Evolutionary conservation across 495 filamentous ascomycete genomes (phyloP).

Genomic region (Aspergillus hancockii): DNA sequence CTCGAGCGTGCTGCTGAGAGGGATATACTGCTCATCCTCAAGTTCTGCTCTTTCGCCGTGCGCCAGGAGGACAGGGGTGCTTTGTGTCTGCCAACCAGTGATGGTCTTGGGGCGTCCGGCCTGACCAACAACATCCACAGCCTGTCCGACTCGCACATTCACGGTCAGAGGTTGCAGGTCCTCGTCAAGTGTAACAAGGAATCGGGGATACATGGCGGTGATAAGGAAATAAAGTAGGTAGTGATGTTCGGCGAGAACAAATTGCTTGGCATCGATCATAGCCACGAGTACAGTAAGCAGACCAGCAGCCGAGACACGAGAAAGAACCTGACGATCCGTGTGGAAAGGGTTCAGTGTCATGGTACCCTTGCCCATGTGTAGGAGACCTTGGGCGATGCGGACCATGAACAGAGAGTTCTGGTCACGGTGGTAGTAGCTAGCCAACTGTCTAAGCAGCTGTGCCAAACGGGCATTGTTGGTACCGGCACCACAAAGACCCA

Average conservation of each 20-base stretch:
- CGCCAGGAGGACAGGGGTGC: constrained; percentile 88
- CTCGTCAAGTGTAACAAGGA: constrained; percentile 95
- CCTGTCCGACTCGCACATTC: constrained; percentile 95
- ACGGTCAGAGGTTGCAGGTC: constrained; percentile 90
- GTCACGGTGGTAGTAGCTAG: constrained; percentile 96
- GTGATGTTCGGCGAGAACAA: constrained; percentile 85
- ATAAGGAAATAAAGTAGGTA: constrained; percentile 97
- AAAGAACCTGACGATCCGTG: constrained; percentile 94
- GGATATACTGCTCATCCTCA: constrained; percentile 96
- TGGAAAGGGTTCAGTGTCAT: constrained; percentile 96
- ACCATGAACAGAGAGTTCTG: constrained; percentile 98
- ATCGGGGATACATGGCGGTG: constrained; percentile 95
- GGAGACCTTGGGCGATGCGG: constrained; percentile 91
- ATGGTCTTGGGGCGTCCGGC: constrained; percentile 98
- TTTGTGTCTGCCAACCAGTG: constrained; percentile 99
- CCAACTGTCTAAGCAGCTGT: constrained; percentile 89
- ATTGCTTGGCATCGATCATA: constrained; percentile 92
- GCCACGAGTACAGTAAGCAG: constrained; percentile 86
- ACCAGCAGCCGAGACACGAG: constrained; percentile 85
- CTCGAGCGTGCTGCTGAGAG: constrained; percentile 85
- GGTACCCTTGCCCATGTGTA: constrained; percentile 99
- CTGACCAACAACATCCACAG: constrained; percentile 96
- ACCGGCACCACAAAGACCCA: constrained; percentile 94
- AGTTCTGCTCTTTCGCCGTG: constrained; percentile 95
- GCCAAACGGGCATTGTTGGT: constrained; percentile 98